phyloP scores from a whole-genome alignment of 2,329 filamentous ascomycete genomes.

The Gnomoniopsis sp. region DNA sequence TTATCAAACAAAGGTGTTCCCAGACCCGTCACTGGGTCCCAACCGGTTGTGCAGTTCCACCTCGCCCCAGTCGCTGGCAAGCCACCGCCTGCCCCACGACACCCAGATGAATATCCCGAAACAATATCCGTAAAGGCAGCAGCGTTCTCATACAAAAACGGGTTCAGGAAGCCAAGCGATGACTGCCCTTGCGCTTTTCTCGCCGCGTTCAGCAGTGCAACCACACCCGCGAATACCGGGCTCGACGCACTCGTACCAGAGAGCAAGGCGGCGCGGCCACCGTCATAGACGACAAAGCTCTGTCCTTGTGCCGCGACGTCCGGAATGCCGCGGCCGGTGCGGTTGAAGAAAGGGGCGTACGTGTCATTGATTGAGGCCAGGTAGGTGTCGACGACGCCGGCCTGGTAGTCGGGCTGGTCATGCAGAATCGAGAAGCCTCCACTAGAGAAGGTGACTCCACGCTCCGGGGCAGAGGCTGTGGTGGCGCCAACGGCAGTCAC shows the following conservation, averaged over 20 bases:
- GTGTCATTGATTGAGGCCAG: conserved; percentile 35
- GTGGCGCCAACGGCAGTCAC: conserved; percentile 57
- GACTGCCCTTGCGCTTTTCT: conserved; percentile 30
- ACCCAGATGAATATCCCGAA: conserved; percentile 19
- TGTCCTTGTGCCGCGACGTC: conserved; percentile 44
- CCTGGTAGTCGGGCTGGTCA: conserved; percentile 32
- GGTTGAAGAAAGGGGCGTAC: conserved; percentile 32
- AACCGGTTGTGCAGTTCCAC: conserved; percentile 39
- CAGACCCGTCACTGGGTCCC: conserved; percentile 21
- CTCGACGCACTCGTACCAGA: conserved; percentile 34
- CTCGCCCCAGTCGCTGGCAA: conserved; percentile 3
- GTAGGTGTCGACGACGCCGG: conserved; percentile 28
- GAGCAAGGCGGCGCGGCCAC: conserved; percentile 24
- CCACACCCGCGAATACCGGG: conserved; percentile 36
- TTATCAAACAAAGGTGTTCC: conserved; percentile 14
- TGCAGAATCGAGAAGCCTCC: conserved; percentile 39
- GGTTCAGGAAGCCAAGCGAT: conserved; percentile 36
- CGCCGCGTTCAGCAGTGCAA: conserved; percentile 41
- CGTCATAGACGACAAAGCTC: conserved; percentile 40
- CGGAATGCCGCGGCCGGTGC: conserved; percentile 34
- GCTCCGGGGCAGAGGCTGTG: conserved; percentile 32
- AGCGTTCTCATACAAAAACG: conserved; percentile 31
- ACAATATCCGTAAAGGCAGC: conserved; percentile 29
- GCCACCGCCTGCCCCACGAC: not conserved
- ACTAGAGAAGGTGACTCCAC: conserved; percentile 33